Percentiles rank a stretch among this genome's conserved stretches.
Evolutionary conservation across 176 grass and related monocot genomes (phyloP).

Genomic region (Musa acuminata): DNA sequence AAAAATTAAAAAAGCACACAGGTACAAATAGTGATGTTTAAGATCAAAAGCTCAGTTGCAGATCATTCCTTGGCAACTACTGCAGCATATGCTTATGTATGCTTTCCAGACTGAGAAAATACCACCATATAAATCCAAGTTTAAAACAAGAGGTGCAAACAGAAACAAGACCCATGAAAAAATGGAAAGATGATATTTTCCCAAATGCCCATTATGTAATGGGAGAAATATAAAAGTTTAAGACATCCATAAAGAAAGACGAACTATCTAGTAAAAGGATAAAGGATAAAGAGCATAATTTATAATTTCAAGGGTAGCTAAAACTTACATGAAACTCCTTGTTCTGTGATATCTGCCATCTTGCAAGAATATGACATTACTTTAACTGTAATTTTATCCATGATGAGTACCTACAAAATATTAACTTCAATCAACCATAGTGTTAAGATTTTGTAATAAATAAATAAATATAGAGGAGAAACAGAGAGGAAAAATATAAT

Average conservation of each 20-base stretch:
- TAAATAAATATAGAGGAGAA: background rate
- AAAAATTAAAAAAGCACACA: background rate
- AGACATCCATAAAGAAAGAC: background rate
- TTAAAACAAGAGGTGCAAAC: background rate
- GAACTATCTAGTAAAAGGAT: slow-evolving; percentile 6
- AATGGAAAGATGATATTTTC: background rate
- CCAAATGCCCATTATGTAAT: background rate
- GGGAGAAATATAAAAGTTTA: background rate
- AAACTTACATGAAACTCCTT: slow-evolving; percentile 78
- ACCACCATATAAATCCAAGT: background rate
- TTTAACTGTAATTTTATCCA: slow-evolving; percentile 85
- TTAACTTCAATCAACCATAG: slow-evolving; percentile 5
- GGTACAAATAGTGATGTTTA: background rate
- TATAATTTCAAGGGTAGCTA: background rate
- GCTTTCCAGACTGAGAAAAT: background rate
- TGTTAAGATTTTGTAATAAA: background rate
- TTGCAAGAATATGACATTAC: slow-evolving; percentile 72
- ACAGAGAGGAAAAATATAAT: background rate
- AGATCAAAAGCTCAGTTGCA: background rate
- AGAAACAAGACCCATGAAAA: background rate
- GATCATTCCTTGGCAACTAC: background rate
- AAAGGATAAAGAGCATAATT: background rate
- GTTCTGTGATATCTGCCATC: slow-evolving; percentile 79
- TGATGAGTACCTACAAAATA: slow-evolving; percentile 72
- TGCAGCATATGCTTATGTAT: background rate